Evolutionary conservation across 768 basidiomycete genomes (phyloP), one percentile per base, ranked within the genome.

Genomic region (Dendrothele bispora): DNA sequence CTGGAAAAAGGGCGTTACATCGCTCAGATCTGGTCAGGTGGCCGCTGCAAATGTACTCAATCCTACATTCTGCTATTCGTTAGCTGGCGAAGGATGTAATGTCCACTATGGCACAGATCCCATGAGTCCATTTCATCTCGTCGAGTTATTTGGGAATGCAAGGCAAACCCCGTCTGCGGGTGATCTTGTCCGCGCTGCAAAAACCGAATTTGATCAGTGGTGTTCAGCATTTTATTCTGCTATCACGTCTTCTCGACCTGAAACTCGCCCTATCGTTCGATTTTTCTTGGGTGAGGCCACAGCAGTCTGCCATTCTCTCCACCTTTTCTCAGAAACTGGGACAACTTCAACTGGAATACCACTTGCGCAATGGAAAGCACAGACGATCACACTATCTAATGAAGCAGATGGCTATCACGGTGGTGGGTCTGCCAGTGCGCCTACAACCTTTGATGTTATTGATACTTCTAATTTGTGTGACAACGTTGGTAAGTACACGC

Each of bases 391-490:
- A 10, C 57, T 73, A n/a, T n/a, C n/a, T n/a, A n/a, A n/a, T n/a
- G n/a, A n/a, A n/a, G n/a, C n/a, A n/a, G n/a, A n/a, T n/a, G n/a
- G n/a, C n/a, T n/a, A n/a, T n/a, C 59, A 60, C 41, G 48, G 43
- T n/a, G 58, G 48, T 7, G 62, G 64, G 20, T 65, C 68, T 48
- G 44, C 39, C 5, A 14, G 46, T 10, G 65, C 66, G 4, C 69
- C 71, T 6, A 46, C 58, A 14, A 32, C 30, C 22, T 75, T 73
- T 60, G 59, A 71, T 44, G 60, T 71, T 41, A 67, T 73, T 36
- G 70, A 74, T 22, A 69, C 73, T 3, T 73, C 72, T 7, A 73
- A 73, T 50, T 53, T 74, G 7, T 51, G 50, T 27, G 73, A 73
- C 44, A 64, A 68, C 43, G 45, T 73, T 14, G 73, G n/a, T n/a